Conservation (phyloP, 169 alveolate genomes). For the Sarcocystis neurona region DNA sequence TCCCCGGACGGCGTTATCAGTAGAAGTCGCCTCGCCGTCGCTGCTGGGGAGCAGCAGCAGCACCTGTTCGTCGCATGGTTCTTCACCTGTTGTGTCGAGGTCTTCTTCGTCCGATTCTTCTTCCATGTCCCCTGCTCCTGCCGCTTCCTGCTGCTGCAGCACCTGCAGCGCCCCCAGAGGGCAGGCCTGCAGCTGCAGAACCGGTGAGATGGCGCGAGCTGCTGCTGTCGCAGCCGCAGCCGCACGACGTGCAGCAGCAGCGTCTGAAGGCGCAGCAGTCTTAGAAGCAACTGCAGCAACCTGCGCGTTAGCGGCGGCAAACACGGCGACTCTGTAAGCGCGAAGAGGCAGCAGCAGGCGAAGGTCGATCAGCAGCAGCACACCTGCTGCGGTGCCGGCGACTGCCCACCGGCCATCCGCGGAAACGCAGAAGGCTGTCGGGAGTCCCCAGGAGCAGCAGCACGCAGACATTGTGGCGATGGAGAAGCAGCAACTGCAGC, state of each 20-base stretch:
- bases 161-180: slow-evolving; percentile 41
- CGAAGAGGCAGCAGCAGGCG: slow-evolving; percentile 49
- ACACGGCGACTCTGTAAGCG: slow-evolving; percentile 40
- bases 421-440: slow-evolving; percentile 29
- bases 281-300: slow-evolving; percentile 1
- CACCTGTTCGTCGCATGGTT: neutral
- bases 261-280: slow-evolving; percentile 28
- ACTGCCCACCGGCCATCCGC: slow-evolving; percentile 21
- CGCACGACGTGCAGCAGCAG: neutral
- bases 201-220: neutral
- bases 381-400: slow-evolving; percentile 55
- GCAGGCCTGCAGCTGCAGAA: slow-evolving; percentile 45
- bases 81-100: slow-evolving; percentile 13
- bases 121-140: slow-evolving; percentile 6
- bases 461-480: slow-evolving; percentile 34
- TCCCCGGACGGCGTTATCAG: neutral
- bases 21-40: neutral
- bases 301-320: slow-evolving; percentile 10
- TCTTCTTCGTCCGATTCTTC: slow-evolving; percentile 24
- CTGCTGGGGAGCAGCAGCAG: neutral
- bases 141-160: slow-evolving; percentile 22
- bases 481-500: too few relatives aligned
- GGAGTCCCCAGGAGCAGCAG: slow-evolving; percentile 49
- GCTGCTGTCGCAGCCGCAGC: neutral
- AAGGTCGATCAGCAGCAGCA: slow-evolving; percentile 51